Percentiles rank a stretch among this genome's conserved stretches.
Evolutionary conservation across 768 basidiomycete species (phyloP).

Genomic region (Antrodiella citrinella): DNA sequence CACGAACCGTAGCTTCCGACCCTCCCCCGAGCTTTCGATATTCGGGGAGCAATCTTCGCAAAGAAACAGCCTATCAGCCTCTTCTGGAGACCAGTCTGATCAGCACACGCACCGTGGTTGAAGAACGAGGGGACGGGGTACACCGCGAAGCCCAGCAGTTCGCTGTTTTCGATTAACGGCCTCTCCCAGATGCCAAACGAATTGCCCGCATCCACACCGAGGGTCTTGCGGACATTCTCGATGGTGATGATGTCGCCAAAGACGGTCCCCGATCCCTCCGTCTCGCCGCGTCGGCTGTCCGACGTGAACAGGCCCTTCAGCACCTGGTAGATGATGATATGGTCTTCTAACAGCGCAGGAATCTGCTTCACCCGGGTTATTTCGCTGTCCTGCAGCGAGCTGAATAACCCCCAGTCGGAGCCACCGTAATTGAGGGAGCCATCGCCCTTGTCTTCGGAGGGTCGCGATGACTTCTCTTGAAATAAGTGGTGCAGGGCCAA

Average conservation of each 20-base stretch:
- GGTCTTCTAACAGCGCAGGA: conserved; percentile 43
- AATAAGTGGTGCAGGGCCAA: conserved; percentile 16
- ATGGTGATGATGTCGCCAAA: conserved; percentile 28
- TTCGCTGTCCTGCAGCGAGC: conserved; percentile 53
- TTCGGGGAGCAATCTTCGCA: conserved; percentile 48
- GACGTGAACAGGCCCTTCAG: conserved; percentile 21
- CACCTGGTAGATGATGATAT: conserved; percentile 48
- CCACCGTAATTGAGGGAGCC: background rate
- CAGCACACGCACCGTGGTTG: conserved; percentile 46
- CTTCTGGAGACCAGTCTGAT: background rate
- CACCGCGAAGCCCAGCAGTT: conserved; percentile 59
- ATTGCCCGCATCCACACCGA: conserved; percentile 57
- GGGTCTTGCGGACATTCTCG: conserved; percentile 40
- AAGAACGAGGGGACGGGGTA: conserved; percentile 58
- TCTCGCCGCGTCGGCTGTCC: background rate
- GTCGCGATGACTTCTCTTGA: background rate
- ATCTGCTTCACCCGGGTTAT: conserved; percentile 35
- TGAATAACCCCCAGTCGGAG: conserved; percentile 38
- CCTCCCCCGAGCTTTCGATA: conserved; percentile 35
- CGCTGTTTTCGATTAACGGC: conserved; percentile 31
- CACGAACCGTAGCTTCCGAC: conserved; percentile 40
- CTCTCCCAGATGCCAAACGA: conserved; percentile 62
- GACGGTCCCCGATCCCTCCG: background rate
- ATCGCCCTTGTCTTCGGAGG: conserved; percentile 2
- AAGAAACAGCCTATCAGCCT: conserved; percentile 17